Base-by-base conservation (phyloP, 345 rosid species). In the Barbarea vulgaris region DNA sequence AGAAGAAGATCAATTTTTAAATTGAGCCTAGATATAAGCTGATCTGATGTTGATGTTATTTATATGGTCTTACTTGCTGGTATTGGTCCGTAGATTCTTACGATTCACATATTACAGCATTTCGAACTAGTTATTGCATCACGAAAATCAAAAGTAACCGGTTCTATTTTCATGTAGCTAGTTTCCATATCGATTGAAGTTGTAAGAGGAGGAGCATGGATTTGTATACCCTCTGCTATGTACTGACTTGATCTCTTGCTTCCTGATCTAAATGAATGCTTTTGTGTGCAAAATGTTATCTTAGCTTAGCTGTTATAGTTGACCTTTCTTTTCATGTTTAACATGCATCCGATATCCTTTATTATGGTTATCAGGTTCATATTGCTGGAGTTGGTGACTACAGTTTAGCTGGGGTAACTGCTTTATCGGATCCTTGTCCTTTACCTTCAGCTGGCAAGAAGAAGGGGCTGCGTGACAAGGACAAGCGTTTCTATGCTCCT, bases 371-470 rank as follows among this genome's bases (percentile, higher is more conserved):
- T 74, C 83, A 95, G 99, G 92, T 95, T 41, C 99, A 95, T 82
- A 89, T 95, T 77, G 97, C 99, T 75, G 99, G 99, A 77, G 99
- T 95, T 82, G 99, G 97, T 36, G 99, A 95, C 79, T 87, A 82
- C 67, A 72, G 87, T 77, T 80, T 95, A 82, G 88, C 91, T 70
- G 93, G 97, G 36, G 90, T 87, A 54, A 85, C 93, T 27, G 86
- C 85, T 57, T 82, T 95, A 84, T 33, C 88, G 70, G 99, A 95
- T 85, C 99, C 97, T 67, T 95, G 99, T 72, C 97, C 97, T 56
- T 83, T 95, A 73, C 97, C 99, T 61, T 92, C 99, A 70, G 88
- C 91, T 74, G 87, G 86, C 67, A 92, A 95, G 78, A 89, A 87
- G 81, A 95, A 89, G 79, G 92, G 93, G 21, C 82, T 95, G 74